Base-by-base conservation (phyloP, 495 filamentous ascomycete genomes). In the Penicillium turbatum region DNA sequence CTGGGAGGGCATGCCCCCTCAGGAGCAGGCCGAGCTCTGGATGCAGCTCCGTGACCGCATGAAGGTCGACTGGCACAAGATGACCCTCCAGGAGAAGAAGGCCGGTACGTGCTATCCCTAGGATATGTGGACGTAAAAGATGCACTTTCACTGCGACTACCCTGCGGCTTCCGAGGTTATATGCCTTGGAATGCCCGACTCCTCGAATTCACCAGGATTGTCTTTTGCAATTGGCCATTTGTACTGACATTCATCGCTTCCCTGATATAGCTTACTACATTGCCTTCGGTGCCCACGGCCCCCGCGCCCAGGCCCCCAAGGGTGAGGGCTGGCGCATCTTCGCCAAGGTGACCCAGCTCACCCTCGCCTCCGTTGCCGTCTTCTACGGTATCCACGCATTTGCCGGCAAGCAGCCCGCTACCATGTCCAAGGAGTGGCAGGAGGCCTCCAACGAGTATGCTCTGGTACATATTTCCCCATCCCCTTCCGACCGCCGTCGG, bases 1-100 rank as follows among this genome's bases (percentile, higher is more conserved):
- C 75, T 98, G 93, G 93, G 93, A 98, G 79, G 81, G 70, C 51
- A 88, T 98, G 88, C 91, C 90, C 34, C 90, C 92, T 51, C 89
- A 95, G 79, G 93, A 98, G 83, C 93, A 98, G 83, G 93, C 95
- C 55, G 93, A 97, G 68, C 76, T 98, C 62, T 98, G 92, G 92
- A 98, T 98, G 93, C 78, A 86, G 63, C 79, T 98, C 69, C 79
- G 93, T 64, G 93, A 98, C 78, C 86, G 93, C 64, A 97, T 97
- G 93, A 97, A 96, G 88, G 84, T 79, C 57, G 88, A 89, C 73
- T 98, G 93, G 93, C 80, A 86, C 65, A 89, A 97, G 63, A 78
- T 98, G 81, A 98, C 93, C 27, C 36, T 92, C 57, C 84, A 90
- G 73, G 93, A 98, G 81, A 96, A 97, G 88, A 97, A 95, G 80